A percentile compares a stretch with the other conserved stretches of the same genome.
phyloP scores from a whole-genome alignment of 805 yeast species.

The Schizosaccharomyces cryophilus region DNA sequence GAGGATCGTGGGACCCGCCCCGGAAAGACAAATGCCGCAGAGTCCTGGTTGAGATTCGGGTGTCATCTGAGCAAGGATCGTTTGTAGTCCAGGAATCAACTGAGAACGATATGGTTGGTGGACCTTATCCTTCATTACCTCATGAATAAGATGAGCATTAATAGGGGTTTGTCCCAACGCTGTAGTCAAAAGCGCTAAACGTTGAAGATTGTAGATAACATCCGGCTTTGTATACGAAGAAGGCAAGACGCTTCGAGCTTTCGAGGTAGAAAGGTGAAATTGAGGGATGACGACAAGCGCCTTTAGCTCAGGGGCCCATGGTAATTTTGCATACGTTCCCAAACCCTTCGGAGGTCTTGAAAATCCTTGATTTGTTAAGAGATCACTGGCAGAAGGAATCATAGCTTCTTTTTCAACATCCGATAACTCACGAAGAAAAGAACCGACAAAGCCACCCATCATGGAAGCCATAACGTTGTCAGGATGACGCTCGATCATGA shows the following conservation, averaged over 20 bases:
- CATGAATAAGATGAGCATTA: conserved; percentile 56
- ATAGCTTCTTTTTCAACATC: conserved; percentile 48
- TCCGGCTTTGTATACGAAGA: conserved; percentile 51
- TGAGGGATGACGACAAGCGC: conserved; percentile 83
- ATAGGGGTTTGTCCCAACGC: conserved; percentile 75
- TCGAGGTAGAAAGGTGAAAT: conserved; percentile 84
- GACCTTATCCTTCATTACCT: conserved; percentile 87
- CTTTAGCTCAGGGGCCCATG: conserved; percentile 57
- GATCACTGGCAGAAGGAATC: conserved; percentile 64
- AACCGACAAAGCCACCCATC: conserved; percentile 97
- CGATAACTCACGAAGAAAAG: conserved; percentile 60
- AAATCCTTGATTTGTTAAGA: conserved; percentile 55
- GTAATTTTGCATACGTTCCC: conserved; percentile 71
- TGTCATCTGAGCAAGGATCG: conserved; percentile 53
- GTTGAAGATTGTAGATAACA: conserved; percentile 74
- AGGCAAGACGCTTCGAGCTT: conserved; percentile 76
- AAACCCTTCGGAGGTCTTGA: conserved; percentile 64
- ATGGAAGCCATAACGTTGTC: conserved; percentile 96
- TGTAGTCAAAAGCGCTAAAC: conserved; percentile 75
- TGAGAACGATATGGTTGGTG: conserved; percentile 82
- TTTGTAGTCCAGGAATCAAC: conserved; percentile 62
- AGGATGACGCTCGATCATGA: conserved; percentile 95
- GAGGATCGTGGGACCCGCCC: conserved; percentile 94
- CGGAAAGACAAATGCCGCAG: conserved; percentile 81
- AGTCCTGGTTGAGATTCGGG: conserved; percentile 58